Percentiles rank a stretch among this genome's conserved stretches.
Evolutionary conservation across 352 stramenopile genomes (phyloP).

Genomic region (Phytophthora aleatoria): DNA sequence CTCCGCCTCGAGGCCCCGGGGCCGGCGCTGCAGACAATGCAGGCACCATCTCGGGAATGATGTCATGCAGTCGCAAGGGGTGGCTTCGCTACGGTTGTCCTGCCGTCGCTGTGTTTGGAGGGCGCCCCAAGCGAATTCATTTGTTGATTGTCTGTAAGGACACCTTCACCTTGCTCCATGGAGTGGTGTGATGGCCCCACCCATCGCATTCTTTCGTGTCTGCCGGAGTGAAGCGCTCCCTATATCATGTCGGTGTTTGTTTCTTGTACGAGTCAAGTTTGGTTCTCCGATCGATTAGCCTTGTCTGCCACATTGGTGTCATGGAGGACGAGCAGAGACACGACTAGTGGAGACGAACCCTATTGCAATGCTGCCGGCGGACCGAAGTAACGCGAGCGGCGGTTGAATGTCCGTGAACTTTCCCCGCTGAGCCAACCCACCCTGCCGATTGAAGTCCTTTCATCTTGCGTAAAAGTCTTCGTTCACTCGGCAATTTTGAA

Average conservation of each 20-base stretch:
- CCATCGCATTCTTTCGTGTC: slow-evolving; percentile 32
- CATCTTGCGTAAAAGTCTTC: background rate
- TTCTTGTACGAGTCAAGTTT: slow-evolving; percentile 26
- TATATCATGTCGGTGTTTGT: slow-evolving; percentile 39
- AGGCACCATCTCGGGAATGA: slow-evolving; percentile 6
- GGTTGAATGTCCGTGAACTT: background rate
- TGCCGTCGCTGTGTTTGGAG: background rate
- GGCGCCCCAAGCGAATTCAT: slow-evolving; percentile 10
- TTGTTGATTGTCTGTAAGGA: slow-evolving; percentile 10
- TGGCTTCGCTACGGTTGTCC: slow-evolving; percentile 16
- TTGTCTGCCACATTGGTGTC: slow-evolving; percentile 29
- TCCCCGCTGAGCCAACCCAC: background rate
- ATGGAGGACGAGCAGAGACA: slow-evolving; percentile 26
- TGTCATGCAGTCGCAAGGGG: slow-evolving; percentile 14
- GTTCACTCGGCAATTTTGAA: background rate
- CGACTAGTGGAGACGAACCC: slow-evolving; percentile 1
- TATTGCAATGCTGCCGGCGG: background rate
- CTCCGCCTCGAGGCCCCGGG: slow-evolving; percentile 2
- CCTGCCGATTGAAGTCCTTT: background rate
- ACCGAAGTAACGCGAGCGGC: background rate
- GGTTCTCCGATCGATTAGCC: slow-evolving; percentile 9
- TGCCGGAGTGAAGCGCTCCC: slow-evolving; percentile 6
- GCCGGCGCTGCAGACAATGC: slow-evolving; percentile 17
- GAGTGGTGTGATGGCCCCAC: background rate
- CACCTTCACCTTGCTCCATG: background rate